Evolutionary conservation across 257 asterid genomes (phyloP).

Genomic region (Solanum appendiculatum): DNA sequence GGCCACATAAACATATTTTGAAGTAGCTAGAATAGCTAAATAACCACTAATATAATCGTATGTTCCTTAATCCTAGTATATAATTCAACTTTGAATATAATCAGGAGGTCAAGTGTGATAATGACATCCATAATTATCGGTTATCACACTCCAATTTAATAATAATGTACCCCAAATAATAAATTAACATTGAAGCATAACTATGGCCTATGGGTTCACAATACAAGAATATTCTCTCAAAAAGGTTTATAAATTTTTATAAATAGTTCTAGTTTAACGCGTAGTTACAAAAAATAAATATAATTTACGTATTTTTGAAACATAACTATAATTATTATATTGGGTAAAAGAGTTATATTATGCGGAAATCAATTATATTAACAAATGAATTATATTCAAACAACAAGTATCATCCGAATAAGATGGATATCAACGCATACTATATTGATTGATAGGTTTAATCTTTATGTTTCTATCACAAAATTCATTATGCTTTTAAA

Average conservation of each 20-base stretch:
- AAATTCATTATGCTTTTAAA: not conserved
- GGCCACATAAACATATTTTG: not conserved
- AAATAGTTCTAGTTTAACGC: not conserved
- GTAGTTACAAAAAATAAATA: not conserved
- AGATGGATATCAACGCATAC: not conserved
- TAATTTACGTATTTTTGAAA: too few relatives aligned
- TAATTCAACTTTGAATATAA: not conserved
- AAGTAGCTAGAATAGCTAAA: not conserved
- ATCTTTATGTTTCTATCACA: too few relatives aligned
- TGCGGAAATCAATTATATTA: too few relatives aligned
- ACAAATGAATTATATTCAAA: too few relatives aligned
- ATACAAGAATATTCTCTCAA: not conserved
- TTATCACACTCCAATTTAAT: not conserved
- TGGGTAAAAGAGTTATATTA: too few relatives aligned
- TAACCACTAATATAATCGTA: conserved; percentile 7
- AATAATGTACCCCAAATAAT: not conserved
- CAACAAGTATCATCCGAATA: too few relatives aligned
- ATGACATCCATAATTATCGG: not conserved
- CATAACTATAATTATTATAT: too few relatives aligned
- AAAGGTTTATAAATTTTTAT: too few relatives aligned
- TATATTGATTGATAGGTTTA: too few relatives aligned
- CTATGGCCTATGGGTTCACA: not conserved
- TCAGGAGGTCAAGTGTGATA: not conserved
- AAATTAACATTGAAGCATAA: not conserved
- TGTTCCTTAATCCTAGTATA: conserved; percentile 8